Percentiles rank a stretch among this genome's conserved stretches.
phyloP scores from a whole-genome alignment of 805 yeast species.

The Metschnikowia kofuensis region DNA sequence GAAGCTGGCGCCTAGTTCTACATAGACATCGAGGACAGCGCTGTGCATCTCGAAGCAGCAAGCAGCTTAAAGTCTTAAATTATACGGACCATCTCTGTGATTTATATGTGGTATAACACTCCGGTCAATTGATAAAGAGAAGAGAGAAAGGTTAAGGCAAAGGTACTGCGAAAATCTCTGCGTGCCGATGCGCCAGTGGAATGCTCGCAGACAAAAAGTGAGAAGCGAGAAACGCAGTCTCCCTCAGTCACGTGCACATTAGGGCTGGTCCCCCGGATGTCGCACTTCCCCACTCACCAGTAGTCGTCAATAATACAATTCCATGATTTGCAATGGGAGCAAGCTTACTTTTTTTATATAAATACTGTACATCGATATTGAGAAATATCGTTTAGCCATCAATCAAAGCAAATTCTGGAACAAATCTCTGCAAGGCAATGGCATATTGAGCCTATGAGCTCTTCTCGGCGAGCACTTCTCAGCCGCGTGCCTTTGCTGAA shows the following conservation, averaged over 20 bases:
- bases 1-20: background rate
- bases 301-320: no score
- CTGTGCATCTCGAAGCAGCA: background rate
- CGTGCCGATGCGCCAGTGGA: conserved; percentile 3
- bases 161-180: conserved; percentile 15
- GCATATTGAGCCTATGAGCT: no score
- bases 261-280: conserved; percentile 9
- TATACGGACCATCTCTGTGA: conserved; percentile 95
- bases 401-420: no score
- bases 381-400: no score
- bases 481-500: no score
- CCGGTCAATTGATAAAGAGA: conserved; percentile 65
- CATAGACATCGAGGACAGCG: background rate
- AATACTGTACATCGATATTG: no score
- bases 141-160: background rate
- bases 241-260: conserved; percentile 12
- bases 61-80: conserved; percentile 8
- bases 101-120: conserved; percentile 57
- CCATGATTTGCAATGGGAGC: no score
- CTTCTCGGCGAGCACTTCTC: no score
- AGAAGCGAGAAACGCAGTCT: conserved; percentile 9
- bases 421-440: no score
- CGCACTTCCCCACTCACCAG: background rate
- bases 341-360: no score
- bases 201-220: no score